A percentile compares a stretch with the other conserved stretches of the same genome.
phyloP scores from a whole-genome alignment of 441 rosid genomes.

The Gossypium aridum region DNA sequence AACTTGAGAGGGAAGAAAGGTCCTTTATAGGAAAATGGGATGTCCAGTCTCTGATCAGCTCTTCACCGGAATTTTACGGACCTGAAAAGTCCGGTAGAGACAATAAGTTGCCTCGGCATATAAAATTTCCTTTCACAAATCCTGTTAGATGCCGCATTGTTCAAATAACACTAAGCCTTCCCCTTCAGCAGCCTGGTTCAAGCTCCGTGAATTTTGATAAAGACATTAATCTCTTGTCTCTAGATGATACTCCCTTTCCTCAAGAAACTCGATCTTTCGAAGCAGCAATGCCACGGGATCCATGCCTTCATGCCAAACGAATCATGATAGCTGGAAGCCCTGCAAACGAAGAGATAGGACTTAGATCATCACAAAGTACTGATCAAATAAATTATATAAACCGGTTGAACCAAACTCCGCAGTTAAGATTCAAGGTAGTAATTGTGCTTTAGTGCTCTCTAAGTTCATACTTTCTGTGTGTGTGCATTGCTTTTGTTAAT shows the following conservation, averaged over 20 bases:
- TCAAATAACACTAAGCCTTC: slow-evolving; percentile 54
- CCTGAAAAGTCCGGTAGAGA: slow-evolving; percentile 50
- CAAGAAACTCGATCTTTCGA: slow-evolving; percentile 62
- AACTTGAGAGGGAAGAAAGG: slow-evolving; percentile 74
- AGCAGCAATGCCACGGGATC: slow-evolving; percentile 56
- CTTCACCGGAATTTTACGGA: slow-evolving; percentile 72
- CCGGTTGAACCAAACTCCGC: slow-evolving; percentile 79
- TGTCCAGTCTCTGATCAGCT: slow-evolving; percentile 53
- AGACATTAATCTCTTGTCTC: slow-evolving; percentile 58
- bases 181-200: slow-evolving; percentile 73
- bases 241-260: slow-evolving; percentile 82
- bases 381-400: slow-evolving; percentile 55
- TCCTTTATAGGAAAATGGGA: slow-evolving; percentile 91
- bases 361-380: slow-evolving; percentile 36
- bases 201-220: slow-evolving; percentile 66
- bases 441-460: slow-evolving; percentile 7
- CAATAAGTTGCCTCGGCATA: slow-evolving; percentile 70
- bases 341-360: slow-evolving; percentile 38
- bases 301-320: slow-evolving; percentile 84
- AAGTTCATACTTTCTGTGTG: background rate
- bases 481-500: background rate
- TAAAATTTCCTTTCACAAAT: slow-evolving; percentile 65
- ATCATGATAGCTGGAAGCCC: slow-evolving; percentile 66
- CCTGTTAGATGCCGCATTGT: slow-evolving; percentile 81
- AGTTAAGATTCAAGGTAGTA: slow-evolving; percentile 77